These are phyloP conservation scores for Suillus spraguei DNA, from an alignment of 768 basidiomycete genomes.

Conservation along the genomic window DNA sequence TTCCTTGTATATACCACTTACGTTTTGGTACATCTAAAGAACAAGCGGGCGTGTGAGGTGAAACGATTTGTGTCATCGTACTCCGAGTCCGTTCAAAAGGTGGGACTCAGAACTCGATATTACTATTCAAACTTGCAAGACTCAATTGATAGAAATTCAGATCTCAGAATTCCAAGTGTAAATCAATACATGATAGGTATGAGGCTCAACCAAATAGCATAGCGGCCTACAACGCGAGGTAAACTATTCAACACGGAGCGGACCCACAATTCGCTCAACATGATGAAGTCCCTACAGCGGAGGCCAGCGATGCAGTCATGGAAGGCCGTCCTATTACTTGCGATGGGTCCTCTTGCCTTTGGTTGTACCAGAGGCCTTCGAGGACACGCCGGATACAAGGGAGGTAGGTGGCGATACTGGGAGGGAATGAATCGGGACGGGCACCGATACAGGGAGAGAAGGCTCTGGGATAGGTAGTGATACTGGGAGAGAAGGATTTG, in stretches of 20 bases:
- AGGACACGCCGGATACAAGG: not conserved
- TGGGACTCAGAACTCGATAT: too few species aligned
- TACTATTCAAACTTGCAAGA: too few species aligned
- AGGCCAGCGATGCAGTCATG: constrained; percentile 1
- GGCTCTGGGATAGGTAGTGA: not conserved
- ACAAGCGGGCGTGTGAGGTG: too few species aligned
- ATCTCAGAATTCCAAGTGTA: too few species aligned
- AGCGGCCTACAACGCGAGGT: constrained; percentile 6
- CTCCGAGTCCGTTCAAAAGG: not conserved
- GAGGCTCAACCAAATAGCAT: not conserved
- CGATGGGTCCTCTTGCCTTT: not conserved
- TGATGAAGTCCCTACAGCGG: constrained; percentile 1
- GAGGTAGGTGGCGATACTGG: not conserved
- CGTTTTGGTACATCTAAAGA: too few species aligned
- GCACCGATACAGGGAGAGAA: not conserved
- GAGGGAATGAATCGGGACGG: not conserved
- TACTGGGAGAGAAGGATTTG: not conserved
- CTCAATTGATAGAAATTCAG: too few species aligned
- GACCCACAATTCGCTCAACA: constrained; percentile 4
- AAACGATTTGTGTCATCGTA: not conserved
- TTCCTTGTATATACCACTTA: too few species aligned
- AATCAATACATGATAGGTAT: not conserved
- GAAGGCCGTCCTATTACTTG: not conserved
- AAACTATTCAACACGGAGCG: constrained; percentile 5
- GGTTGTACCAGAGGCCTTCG: not conserved